phyloP scores from a whole-genome alignment of 202 grass and related monocot genomes.

The Panicum virgatum region DNA sequence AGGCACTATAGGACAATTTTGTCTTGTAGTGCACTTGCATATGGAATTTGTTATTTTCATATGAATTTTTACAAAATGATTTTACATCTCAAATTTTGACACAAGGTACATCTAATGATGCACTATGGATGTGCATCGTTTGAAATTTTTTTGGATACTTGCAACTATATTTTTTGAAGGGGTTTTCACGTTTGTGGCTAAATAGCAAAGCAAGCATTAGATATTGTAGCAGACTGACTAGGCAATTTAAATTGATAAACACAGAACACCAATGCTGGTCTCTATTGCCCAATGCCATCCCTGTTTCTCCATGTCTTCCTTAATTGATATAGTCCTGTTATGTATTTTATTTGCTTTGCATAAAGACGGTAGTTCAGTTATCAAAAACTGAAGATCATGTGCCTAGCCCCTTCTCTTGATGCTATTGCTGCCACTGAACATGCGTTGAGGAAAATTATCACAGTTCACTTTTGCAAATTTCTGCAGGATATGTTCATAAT shows the following conservation, averaged over 20 bases:
- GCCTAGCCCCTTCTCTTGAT: neutral
- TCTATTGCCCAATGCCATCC: neutral
- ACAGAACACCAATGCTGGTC: neutral
- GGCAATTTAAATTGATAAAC: neutral
- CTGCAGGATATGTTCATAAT: constrained; percentile 89
- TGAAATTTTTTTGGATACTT: too few species aligned
- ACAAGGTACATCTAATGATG: too few species aligned
- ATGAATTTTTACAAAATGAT: too few species aligned
- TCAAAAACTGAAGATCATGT: neutral
- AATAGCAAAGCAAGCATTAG: neutral
- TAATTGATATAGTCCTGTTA: neutral
- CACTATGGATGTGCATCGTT: too few species aligned
- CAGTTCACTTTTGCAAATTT: constrained; percentile 21
- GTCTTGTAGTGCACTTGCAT: too few species aligned
- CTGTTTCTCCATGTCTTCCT: neutral
- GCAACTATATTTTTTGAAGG: too few species aligned
- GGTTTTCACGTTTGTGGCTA: too few species aligned
- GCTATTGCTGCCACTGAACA: neutral
- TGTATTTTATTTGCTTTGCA: neutral
- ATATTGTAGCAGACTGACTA: neutral
- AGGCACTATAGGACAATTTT: too few species aligned
- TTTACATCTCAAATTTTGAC: too few species aligned
- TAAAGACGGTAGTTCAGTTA: neutral
- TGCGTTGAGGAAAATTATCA: constrained; percentile 10
- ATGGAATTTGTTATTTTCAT: too few species aligned